Conservation (phyloP, 2,329 filamentous ascomycete species). For the Cryphonectria carpinicola region DNA sequence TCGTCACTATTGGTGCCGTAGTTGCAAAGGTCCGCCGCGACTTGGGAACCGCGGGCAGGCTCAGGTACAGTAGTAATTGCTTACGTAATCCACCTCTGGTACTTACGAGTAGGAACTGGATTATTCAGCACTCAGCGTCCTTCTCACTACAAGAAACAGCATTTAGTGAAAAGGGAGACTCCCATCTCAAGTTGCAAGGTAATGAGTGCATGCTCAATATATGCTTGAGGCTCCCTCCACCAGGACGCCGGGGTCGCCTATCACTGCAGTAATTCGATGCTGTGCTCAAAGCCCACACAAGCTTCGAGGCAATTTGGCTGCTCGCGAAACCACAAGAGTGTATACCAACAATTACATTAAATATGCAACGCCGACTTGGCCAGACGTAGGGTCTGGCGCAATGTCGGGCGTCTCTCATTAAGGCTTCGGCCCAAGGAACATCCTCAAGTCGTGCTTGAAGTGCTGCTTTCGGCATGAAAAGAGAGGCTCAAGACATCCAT, state of each 20-base stretch:
- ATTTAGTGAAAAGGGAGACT: too few relatives aligned
- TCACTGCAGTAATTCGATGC: conserved; percentile 25
- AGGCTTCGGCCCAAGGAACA: background rate
- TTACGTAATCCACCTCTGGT: background rate
- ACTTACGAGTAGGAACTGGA: too few relatives aligned
- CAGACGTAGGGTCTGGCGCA: background rate
- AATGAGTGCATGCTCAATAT: too few relatives aligned
- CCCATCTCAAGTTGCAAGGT: too few relatives aligned
- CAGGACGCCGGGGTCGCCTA: conserved; percentile 21
- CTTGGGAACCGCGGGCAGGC: background rate
- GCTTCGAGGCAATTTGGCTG: conserved; percentile 17
- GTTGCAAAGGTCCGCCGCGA: background rate
- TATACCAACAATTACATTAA: background rate
- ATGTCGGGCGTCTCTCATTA: background rate
- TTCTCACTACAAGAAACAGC: background rate
- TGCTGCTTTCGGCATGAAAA: background rate
- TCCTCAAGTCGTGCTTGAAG: background rate
- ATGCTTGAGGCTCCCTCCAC: too few relatives aligned
- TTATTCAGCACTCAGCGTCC: background rate
- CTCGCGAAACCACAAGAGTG: background rate
- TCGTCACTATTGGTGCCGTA: background rate
- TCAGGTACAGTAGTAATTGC: background rate
- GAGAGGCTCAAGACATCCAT: background rate
- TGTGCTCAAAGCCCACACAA: conserved; percentile 6
- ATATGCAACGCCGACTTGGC: background rate